Conservation (phyloP, 2,329 filamentous ascomycete genomes). For the Penicillium olsonii region DNA sequence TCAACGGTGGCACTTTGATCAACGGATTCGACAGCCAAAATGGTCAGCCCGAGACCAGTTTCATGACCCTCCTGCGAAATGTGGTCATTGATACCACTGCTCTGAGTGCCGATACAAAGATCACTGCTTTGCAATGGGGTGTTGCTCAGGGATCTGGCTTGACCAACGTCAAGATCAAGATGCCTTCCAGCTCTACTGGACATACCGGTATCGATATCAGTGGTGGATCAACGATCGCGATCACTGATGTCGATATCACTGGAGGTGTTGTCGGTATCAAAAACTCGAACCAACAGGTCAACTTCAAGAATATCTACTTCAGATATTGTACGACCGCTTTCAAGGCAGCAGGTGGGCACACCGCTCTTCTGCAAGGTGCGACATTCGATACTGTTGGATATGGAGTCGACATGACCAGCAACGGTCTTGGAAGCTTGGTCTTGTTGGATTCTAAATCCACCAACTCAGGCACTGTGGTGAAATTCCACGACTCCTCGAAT, state of each 20-base stretch:
- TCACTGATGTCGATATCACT: slow-evolving; percentile 28
- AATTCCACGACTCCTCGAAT: slow-evolving; percentile 23
- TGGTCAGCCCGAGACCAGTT: slow-evolving; percentile 33
- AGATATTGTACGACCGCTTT: slow-evolving; percentile 60
- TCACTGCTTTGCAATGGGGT: slow-evolving; percentile 43
- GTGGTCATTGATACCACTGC: slow-evolving; percentile 40
- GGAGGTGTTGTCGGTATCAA: slow-evolving; percentile 35
- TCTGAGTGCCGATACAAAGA: slow-evolving; percentile 24
- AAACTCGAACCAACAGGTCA: slow-evolving; percentile 36
- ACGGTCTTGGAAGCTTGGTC: slow-evolving; percentile 17
- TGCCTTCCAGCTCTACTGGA: slow-evolving; percentile 33
- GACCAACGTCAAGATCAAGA: slow-evolving; percentile 40
- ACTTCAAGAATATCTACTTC: slow-evolving; percentile 55
- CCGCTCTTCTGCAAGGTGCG: slow-evolving; percentile 20
- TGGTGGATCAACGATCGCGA: slow-evolving; percentile 31
- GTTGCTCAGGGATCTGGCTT: slow-evolving; percentile 43
- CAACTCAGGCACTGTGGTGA: slow-evolving; percentile 21
- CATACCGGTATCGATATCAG: slow-evolving; percentile 37
- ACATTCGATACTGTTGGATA: slow-evolving; percentile 23
- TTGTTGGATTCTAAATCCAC: slow-evolving; percentile 25
- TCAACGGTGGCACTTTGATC: slow-evolving; percentile 57
- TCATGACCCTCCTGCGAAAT: slow-evolving; percentile 43
- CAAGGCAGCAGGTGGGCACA: slow-evolving; percentile 30
- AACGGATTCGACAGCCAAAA: slow-evolving; percentile 46
- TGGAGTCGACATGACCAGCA: slow-evolving; percentile 24